Evolutionary conservation across 176 grass and related monocot species (phyloP), one percentile per base, ranked within the genome.

Genomic region (Eragrostis nindensis): DNA sequence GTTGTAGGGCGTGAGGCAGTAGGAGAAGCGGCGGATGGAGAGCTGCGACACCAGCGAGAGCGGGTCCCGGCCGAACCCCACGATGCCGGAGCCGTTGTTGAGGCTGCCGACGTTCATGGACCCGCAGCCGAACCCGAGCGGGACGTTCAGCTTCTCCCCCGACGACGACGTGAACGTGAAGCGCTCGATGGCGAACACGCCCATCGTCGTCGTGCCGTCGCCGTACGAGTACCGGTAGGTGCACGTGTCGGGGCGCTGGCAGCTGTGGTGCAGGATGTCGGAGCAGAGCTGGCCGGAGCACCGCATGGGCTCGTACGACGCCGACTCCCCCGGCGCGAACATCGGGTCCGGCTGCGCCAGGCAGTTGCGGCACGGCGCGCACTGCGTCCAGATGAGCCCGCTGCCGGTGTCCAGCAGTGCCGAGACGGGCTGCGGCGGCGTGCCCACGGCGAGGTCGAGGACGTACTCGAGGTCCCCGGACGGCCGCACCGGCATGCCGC

Each of bases 381-480:
- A 94, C 80, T 94, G 92, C 39, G 92, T 94, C 92, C 92, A 94
- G 66, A 87, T 87, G 80, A 92, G 74, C 44, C 85, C 78, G 47
- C 90, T 92, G 19, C 86, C 86, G 4, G 82, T 85, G 43, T 92
- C 90, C 59, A 83, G 86, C 71, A 97, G 66, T 57, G 67, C 76
- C 42, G 84, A 64, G 6, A 87, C 9, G 27, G 36, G 76, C 80
- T 80, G 87, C 75, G 76, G 70, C 61, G 91, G 91, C 71, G 87
- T 92, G 76, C 91, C 91, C 81, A 93, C 68, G 81, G 87, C 50
- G 66, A 93, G 76, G 65, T 93, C 67, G 15, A 93, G 11, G 16
- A 89, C 30, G 80, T 87, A 89, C 87, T 93, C 91, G 12, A 82
- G 74, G 25, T 87, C 77, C 5, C 87, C 87, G 0, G 89, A 86